Evolutionary conservation across 345 rosid genomes (phyloP), one percentile per base, ranked within the genome.

Genomic region (Cardamine occulta): DNA sequence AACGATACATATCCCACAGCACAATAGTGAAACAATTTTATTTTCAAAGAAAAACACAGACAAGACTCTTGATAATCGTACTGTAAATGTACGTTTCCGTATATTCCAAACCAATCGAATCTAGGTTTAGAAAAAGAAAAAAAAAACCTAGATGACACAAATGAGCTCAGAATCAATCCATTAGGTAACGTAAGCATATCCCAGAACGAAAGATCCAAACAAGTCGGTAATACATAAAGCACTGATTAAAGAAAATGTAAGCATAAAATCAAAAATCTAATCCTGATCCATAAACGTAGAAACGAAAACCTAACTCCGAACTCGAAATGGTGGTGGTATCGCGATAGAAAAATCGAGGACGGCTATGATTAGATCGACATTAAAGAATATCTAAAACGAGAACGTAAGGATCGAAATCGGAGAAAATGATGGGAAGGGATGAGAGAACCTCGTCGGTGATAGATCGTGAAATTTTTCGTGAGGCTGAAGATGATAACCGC

Each of bases 401-500:
- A 59, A 49, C 1, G 57, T 0, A 58, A n/a, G 8, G 40, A 40
- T 6, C 18, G n/a, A 26, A 48, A 66, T 8, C 34, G 53, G 5
- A 39, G 54, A 49, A 42, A 24, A 69, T 61, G 58, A 54, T 76
- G 58, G 70, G 53, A 52, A 68, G 28, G 14, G 51, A 51, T 53
- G 51, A 68, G 55, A 19, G 56, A 42, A 69, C 75, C 80, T 76
- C 23, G 80, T 70, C 19, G 56, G n/a, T 15, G 63, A 7, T 39
- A 49, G 68, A 75, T 68, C 74, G 79, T 67, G 12, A 15, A 40
- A 5, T 28, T n/a, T 70, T n/a, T 70, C 63, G 70, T 66, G 58
- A 0, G 48, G 63, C 47, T 61, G 69, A 62, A 28, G 68, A 75
- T 31, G 70, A 69, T 42, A 53, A 28, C 26, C 47, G 63, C 61